Evolutionary conservation across 129 eudicot genomes (phyloP).

Genomic region (Pittosporum tobira): DNA sequence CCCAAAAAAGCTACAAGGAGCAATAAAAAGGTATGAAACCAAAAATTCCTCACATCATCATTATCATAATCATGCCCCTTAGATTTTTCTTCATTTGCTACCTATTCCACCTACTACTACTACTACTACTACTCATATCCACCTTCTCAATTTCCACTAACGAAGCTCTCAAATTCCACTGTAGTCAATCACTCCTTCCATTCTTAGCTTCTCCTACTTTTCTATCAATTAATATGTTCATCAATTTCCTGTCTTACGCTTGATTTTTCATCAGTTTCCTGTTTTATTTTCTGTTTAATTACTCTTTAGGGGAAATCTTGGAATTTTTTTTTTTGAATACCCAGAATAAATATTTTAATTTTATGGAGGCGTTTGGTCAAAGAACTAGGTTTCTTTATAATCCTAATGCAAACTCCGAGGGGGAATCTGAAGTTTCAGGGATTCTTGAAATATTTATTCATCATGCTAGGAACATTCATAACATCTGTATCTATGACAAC

Average conservation of each 20-base stretch:
- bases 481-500: slow-evolving; percentile 83
- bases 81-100: slow-evolving; percentile 28
- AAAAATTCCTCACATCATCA: slow-evolving; percentile 26
- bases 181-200: slow-evolving; percentile 16
- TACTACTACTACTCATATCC: slow-evolving; percentile 22
- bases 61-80: slow-evolving; percentile 18
- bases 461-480: slow-evolving; percentile 86
- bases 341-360: neutral
- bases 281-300: neutral
- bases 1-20: neutral
- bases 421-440: slow-evolving; percentile 41
- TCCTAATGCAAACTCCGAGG: slow-evolving; percentile 20
- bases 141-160: slow-evolving; percentile 11
- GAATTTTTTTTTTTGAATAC: neutral
- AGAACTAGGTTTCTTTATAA: slow-evolving; percentile 33
- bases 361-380: slow-evolving; percentile 48
- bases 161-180: slow-evolving; percentile 11
- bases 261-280: neutral
- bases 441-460: slow-evolving; percentile 63
- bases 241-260: neutral
- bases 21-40: slow-evolving; percentile 17
- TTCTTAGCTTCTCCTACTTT: slow-evolving; percentile 8
- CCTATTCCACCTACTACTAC: slow-evolving; percentile 36
- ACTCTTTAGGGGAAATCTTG: neutral
- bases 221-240: slow-evolving; percentile 17